A percentile compares a stretch with the other conserved stretches of the same genome.
These are phyloP conservation scores for Vachellia pachyceras DNA, from an alignment of 306 rosid species.

Conservation along the genomic window DNA sequence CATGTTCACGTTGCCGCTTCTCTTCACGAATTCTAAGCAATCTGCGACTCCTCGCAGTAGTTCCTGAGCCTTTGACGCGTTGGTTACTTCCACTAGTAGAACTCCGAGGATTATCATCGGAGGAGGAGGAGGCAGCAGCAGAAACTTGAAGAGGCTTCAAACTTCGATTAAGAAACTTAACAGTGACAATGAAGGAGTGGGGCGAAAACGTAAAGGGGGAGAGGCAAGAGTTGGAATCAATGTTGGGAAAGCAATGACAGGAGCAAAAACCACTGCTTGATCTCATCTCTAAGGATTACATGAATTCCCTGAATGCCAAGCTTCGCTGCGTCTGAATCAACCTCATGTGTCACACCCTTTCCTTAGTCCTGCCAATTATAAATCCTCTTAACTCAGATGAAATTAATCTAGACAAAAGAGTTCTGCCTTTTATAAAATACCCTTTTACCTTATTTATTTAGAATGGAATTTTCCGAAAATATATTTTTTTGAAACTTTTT, in stretches of 20 bases:
- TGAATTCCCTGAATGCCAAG: background rate
- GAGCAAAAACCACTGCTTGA: slow-evolving; percentile 1
- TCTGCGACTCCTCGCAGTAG: slow-evolving; percentile 81
- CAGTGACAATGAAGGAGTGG: background rate
- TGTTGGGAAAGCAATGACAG: background rate
- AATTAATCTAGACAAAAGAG: too few relatives aligned
- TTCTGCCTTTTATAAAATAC: too few relatives aligned
- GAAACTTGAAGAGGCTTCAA: slow-evolving; percentile 17
- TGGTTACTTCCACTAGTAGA: background rate
- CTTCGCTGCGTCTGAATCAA: background rate
- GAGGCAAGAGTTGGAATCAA: background rate
- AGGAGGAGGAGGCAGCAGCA: slow-evolving; percentile 1
- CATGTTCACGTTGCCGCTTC: slow-evolving; percentile 73
- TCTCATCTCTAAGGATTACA: slow-evolving; percentile 3
- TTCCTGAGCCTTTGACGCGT: slow-evolving; percentile 70
- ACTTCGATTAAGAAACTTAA: slow-evolving; percentile 13
- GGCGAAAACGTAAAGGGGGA: slow-evolving; percentile 1
- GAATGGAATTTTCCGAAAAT: too few relatives aligned
- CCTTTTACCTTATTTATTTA: too few relatives aligned
- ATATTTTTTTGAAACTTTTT: too few relatives aligned
- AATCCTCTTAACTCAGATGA: too few relatives aligned
- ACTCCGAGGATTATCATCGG: slow-evolving; percentile 3
- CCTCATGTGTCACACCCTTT: too few relatives aligned
- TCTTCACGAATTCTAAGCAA: slow-evolving; percentile 82
- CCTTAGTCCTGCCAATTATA: too few relatives aligned